Percentiles rank a stretch among this genome's conserved stretches.
Conservation (phyloP, 768 basidiomycete species). For the Amanita brunnescens region DNA sequence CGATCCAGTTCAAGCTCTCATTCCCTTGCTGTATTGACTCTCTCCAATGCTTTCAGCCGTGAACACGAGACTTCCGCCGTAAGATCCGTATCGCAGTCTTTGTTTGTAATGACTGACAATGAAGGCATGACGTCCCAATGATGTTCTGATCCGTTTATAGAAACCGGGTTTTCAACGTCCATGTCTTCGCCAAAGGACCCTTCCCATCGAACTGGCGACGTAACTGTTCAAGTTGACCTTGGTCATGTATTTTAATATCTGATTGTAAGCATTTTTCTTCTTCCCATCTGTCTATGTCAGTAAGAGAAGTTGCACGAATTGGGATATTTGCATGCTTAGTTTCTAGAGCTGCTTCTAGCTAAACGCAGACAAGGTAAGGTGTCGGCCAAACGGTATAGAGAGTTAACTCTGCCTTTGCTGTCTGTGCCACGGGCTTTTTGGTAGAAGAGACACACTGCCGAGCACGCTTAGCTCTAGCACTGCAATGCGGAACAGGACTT, state of each 20-base stretch:
- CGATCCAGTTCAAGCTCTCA: constrained; percentile 3
- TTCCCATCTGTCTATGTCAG: constrained; percentile 25
- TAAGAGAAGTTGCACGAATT: constrained; percentile 21
- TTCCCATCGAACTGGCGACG: constrained; percentile 17
- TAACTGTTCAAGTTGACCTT: constrained; percentile 20
- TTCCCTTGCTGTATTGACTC: too few species aligned
- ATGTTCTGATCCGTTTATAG: too few species aligned
- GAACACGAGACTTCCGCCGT: too few species aligned
- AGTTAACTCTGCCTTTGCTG: constrained; percentile 36
- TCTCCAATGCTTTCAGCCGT: too few species aligned
- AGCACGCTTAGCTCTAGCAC: constrained; percentile 8
- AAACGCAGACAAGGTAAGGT: background rate
- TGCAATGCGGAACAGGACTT: background rate
- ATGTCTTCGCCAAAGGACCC: too few species aligned
- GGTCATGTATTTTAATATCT: constrained; percentile 17
- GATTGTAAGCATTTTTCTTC: constrained; percentile 19
- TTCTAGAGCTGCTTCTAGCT: constrained; percentile 22
- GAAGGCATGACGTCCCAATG: too few species aligned
- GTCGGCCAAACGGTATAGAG: background rate
- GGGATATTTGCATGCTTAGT: constrained; percentile 15
- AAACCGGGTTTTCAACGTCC: too few species aligned
- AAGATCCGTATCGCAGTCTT: too few species aligned
- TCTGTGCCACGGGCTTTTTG: constrained; percentile 20
- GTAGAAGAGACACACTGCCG: constrained; percentile 6
- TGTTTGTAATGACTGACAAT: too few species aligned